Conservation (phyloP, 371 early-diverging fungal genomes). For the Encephalitozoon hellem region DNA sequence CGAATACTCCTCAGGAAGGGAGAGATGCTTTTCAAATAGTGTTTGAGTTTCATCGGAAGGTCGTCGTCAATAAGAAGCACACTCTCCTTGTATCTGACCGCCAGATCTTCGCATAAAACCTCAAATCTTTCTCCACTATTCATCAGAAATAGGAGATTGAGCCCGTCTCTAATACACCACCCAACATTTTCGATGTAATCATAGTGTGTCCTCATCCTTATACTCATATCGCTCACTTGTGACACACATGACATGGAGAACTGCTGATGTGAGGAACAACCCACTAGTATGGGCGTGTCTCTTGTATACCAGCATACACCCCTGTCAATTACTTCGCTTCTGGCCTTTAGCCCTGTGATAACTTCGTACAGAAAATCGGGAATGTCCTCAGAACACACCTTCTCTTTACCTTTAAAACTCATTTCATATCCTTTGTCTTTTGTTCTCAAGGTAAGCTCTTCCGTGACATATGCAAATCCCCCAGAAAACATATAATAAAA, state of each 20-base stretch:
- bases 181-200: not conserved
- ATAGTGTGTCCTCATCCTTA: not conserved
- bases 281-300: not conserved
- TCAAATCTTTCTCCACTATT: conserved; percentile 9
- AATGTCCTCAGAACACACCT: not conserved
- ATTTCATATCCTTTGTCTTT: not conserved
- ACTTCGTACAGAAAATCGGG: not conserved
- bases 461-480: not conserved
- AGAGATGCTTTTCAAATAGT: not conserved
- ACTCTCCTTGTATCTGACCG: not conserved
- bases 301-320: not conserved
- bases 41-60: conserved; percentile 11
- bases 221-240: conserved; percentile 15
- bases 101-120: not conserved
- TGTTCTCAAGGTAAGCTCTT: not conserved
- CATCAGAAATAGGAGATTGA: not conserved
- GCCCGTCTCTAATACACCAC: conserved; percentile 13
- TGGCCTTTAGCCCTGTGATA: not conserved
- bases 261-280: not conserved
- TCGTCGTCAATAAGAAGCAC: not conserved
- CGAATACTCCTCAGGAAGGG: not conserved
- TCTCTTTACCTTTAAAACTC: not conserved
- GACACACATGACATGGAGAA: not conserved
- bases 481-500: conserved; percentile 5
- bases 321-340: not conserved